Evolutionary conservation across 2,329 filamentous ascomycete species (phyloP), one percentile per base, ranked within the genome.

Genomic region (Hypoxylon sp.): DNA sequence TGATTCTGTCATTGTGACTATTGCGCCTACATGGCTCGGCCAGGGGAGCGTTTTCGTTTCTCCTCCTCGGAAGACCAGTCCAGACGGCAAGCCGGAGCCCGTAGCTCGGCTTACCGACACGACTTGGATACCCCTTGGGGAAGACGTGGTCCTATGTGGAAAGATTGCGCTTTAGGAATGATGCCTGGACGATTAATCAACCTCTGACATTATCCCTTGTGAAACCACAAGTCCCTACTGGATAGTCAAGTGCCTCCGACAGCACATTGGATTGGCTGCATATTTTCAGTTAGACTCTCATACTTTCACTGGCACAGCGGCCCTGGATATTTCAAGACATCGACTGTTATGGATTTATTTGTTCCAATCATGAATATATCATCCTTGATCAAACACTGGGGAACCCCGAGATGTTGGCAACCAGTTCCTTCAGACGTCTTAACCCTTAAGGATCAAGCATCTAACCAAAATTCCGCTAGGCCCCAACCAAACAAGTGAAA

Each of bases 21-120:
- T 98, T 75, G 94, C 95, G 2, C 95, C 95, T 7, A 93, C 90
- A 0, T 98, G 93, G 88, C 84, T 98, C n/a, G 95, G 95, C 1
- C 85, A 87, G 66, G 93, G 92, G 2, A 93, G 93, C 6, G 92
- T 98, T 8, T 85, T 89, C 10, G 93, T 97, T 2, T 91, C 89
- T 51, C 95, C 94, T 1, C 83, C 88, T 19, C 84, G 88, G 35
- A 86, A 84, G 44, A 74, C 79, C 2, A 85, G 85, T 62, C 78
- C 80, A 1, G 77, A 84, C 17, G 88, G 86, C 2, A 81, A 82
- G 50, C 84, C 86, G 3, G 79, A 87, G 52, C 85, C 91, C 6
- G 89, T 89, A 0, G 88, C 91, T 15, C 89, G 90, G 71, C 83
- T 97, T 51, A 84, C 81, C 50, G 84, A 90, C 60, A 89, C 93